phyloP scores from a whole-genome alignment of 148 eudicot species.

The Persicaria maculosa region DNA sequence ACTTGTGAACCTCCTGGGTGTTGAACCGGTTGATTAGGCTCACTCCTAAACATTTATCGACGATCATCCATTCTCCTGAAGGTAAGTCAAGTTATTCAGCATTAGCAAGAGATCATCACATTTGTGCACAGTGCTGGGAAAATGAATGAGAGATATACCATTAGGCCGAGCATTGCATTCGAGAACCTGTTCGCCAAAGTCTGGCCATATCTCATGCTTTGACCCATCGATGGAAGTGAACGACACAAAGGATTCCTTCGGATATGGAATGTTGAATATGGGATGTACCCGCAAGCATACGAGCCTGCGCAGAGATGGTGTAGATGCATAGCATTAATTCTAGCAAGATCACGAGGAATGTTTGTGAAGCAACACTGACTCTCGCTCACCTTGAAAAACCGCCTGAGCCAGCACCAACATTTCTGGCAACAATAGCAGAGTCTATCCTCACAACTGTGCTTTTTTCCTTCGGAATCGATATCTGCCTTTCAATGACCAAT shows the following conservation, averaged over 20 bases:
- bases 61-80: constrained; percentile 97
- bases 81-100: background rate
- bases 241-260: constrained; percentile 56
- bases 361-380: background rate
- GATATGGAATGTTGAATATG: constrained; percentile 49
- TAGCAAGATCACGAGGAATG: background rate
- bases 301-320: constrained; percentile 42
- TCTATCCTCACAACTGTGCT: constrained; percentile 45
- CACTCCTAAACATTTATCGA: constrained; percentile 67
- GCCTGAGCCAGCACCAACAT: constrained; percentile 97
- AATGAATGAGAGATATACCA: constrained; percentile 34
- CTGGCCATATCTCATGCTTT: constrained; percentile 69
- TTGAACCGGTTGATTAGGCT: constrained; percentile 68
- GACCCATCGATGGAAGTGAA: constrained; percentile 73
- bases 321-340: background rate
- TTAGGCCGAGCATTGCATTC: constrained; percentile 77
- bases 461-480: constrained; percentile 48
- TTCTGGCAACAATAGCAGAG: constrained; percentile 69
- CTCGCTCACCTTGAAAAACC: constrained; percentile 77
- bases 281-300: constrained; percentile 99
- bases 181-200: constrained; percentile 47
- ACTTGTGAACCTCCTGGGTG: constrained; percentile 53
- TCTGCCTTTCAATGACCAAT: constrained; percentile 48
- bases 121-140: background rate
- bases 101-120: background rate